These are phyloP conservation scores for Ophiostoma sp. DNA, from an alignment of 2,329 filamentous ascomycete species.

Conservation along the genomic window DNA sequence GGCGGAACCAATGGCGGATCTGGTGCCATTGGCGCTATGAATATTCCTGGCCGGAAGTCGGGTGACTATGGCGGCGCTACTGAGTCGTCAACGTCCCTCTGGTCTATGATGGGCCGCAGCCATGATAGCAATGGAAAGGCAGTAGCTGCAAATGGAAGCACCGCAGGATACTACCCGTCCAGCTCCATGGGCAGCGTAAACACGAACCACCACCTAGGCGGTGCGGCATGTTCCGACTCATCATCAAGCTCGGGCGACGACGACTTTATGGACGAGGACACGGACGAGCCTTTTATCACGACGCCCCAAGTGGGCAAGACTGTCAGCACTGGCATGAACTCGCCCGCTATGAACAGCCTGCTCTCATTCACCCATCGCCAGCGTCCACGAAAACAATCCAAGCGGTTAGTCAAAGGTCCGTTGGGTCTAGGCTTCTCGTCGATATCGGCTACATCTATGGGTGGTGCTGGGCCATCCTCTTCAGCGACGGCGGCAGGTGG, in stretches of 20 bases:
- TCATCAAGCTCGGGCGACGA: conserved; percentile 69
- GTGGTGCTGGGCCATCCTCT: conserved; percentile 27
- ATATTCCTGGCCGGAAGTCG: conserved; percentile 48
- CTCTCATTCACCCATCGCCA: conserved; percentile 78
- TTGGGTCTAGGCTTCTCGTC: conserved; percentile 49
- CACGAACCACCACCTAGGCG: conserved; percentile 16
- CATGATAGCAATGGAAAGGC: conserved; percentile 49
- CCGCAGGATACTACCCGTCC: conserved; percentile 55
- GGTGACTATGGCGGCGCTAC: conserved; percentile 47
- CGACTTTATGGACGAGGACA: conserved; percentile 65
- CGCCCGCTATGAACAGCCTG: conserved; percentile 67
- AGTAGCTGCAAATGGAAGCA: not conserved
- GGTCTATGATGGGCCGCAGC: conserved; percentile 60
- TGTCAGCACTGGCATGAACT: conserved; percentile 43
- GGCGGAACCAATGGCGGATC: conserved; percentile 44
- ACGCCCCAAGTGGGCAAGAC: conserved; percentile 72
- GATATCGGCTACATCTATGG: conserved; percentile 30
- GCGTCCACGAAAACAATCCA: conserved; percentile 62
- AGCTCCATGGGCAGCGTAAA: conserved; percentile 75
- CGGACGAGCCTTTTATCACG: conserved; percentile 72
- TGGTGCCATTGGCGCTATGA: conserved; percentile 42
- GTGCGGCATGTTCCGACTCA: conserved; percentile 62
- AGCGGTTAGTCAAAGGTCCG: conserved; percentile 45
- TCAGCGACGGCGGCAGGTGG: conserved; percentile 25
- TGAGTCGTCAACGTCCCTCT: conserved; percentile 66